Conservation (phyloP, 2,329 filamentous ascomycete genomes). For the Gnomoniopsis sp. region DNA sequence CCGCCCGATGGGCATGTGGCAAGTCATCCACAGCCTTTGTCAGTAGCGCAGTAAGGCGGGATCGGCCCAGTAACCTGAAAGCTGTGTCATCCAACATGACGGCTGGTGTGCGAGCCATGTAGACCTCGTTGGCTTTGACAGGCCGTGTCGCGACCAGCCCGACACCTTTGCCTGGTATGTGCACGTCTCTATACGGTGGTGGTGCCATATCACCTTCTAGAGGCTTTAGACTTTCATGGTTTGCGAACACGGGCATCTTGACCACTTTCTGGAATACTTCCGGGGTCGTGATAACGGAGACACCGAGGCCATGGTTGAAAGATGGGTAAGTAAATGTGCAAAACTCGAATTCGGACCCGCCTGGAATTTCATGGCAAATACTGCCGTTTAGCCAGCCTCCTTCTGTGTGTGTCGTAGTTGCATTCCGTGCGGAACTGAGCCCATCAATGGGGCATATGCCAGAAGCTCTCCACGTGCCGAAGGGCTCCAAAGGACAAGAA, state of each 20-base stretch:
- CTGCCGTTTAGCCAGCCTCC: background rate
- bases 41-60: constrained; percentile 23
- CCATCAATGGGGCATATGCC: background rate
- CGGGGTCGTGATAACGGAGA: constrained; percentile 27
- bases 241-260: constrained; percentile 9
- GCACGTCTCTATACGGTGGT: constrained; percentile 22
- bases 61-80: constrained; percentile 20
- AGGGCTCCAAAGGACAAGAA: background rate
- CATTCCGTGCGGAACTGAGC: background rate
- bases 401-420: background rate
- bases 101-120: constrained; percentile 28
- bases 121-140: constrained; percentile 25
- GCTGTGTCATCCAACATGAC: constrained; percentile 31
- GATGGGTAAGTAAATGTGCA: constrained; percentile 25
- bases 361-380: constrained; percentile 15
- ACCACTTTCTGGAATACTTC: constrained; percentile 20
- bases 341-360: constrained; percentile 14
- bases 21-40: constrained; percentile 24
- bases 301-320: constrained; percentile 24
- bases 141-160: constrained; percentile 27
- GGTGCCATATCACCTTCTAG: background rate
- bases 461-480: background rate
- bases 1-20: constrained; percentile 20
- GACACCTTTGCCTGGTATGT: constrained; percentile 28
- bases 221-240: background rate